Evolutionary conservation across 1,139 yeast genomes (phyloP).

Genomic region (Citeromyces siamensis): DNA sequence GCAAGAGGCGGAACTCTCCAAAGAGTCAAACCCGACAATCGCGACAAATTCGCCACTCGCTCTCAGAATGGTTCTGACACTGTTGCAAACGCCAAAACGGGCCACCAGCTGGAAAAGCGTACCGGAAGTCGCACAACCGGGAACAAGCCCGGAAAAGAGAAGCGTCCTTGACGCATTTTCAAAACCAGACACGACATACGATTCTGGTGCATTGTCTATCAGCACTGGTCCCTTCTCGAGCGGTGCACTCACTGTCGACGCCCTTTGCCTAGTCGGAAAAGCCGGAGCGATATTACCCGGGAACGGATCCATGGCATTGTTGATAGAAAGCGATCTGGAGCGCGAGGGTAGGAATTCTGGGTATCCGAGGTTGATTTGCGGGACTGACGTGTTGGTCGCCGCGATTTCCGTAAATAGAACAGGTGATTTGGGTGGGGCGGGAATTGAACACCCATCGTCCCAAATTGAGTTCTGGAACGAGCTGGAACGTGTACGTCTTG

Average conservation of each 20-base stretch:
- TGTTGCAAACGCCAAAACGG: conserved; percentile 40
- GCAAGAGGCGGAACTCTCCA: conserved; percentile 71
- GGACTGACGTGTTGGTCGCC: background rate
- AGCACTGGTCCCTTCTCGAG: background rate
- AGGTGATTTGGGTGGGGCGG: conserved; percentile 10
- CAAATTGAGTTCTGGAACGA: conserved; percentile 16
- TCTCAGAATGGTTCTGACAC: conserved; percentile 45
- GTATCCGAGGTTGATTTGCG: conserved; percentile 1
- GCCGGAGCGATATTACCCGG: background rate
- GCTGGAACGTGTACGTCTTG: conserved; percentile 12
- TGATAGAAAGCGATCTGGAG: conserved; percentile 1
- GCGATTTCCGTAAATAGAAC: conserved; percentile 5
- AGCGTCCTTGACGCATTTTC: background rate
- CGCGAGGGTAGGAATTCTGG: background rate
- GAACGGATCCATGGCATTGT: background rate
- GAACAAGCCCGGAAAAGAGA: background rate
- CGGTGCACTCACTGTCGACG: background rate
- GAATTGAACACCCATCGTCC: conserved; percentile 12
- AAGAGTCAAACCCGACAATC: conserved; percentile 56
- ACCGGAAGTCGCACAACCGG: background rate
- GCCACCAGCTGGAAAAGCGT: conserved; percentile 19
- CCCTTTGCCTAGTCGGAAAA: background rate
- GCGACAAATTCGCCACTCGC: conserved; percentile 28
- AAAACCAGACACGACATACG: background rate
- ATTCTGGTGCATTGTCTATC: background rate